phyloP scores from a whole-genome alignment of 352 stramenopile species.

The Hyaloperonospora brassicae region DNA sequence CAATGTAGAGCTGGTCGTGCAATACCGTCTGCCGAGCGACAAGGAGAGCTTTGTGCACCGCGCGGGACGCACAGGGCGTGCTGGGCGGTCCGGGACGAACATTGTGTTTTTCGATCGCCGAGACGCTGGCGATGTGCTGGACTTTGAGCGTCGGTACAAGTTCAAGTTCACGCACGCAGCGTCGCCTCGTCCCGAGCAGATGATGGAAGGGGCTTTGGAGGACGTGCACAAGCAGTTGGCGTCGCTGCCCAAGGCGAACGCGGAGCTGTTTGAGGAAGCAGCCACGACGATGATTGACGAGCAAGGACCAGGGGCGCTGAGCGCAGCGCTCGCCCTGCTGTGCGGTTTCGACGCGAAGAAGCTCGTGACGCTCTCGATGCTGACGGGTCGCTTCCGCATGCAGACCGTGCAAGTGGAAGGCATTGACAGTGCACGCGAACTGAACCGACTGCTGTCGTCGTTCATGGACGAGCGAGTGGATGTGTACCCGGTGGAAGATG shows the following conservation, averaged over 20 bases:
- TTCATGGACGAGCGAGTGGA: conserved; percentile 43
- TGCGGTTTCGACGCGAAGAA: conserved; percentile 72
- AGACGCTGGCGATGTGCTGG: conserved; percentile 54
- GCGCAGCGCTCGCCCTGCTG: conserved; percentile 58
- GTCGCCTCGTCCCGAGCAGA: conserved; percentile 45
- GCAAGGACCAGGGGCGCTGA: conserved; percentile 47
- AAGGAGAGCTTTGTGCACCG: conserved; percentile 94
- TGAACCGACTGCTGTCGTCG: conserved; percentile 34
- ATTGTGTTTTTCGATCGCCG: conserved; percentile 81
- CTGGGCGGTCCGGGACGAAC: conserved; percentile 72
- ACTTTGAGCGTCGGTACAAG: conserved; percentile 75
- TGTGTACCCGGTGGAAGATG: conserved; percentile 45
- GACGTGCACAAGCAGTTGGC: conserved; percentile 50
- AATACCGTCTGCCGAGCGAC: conserved; percentile 90
- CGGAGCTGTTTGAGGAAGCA: conserved; percentile 50
- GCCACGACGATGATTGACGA: conserved; percentile 47
- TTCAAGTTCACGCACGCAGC: conserved; percentile 59
- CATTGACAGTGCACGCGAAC: conserved; percentile 34
- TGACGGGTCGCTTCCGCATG: conserved; percentile 54
- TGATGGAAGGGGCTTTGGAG: conserved; percentile 45
- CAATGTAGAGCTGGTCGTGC: conserved; percentile 88
- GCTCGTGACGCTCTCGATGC: conserved; percentile 60
- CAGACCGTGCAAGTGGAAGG: conserved; percentile 62
- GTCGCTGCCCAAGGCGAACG: conserved; percentile 36
- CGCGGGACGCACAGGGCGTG: conserved; percentile 84